A percentile compares a stretch with the other conserved stretches of the same genome.
Evolutionary conservation across 768 basidiomycete species (phyloP).

Genomic region (Auricularia cornea): DNA sequence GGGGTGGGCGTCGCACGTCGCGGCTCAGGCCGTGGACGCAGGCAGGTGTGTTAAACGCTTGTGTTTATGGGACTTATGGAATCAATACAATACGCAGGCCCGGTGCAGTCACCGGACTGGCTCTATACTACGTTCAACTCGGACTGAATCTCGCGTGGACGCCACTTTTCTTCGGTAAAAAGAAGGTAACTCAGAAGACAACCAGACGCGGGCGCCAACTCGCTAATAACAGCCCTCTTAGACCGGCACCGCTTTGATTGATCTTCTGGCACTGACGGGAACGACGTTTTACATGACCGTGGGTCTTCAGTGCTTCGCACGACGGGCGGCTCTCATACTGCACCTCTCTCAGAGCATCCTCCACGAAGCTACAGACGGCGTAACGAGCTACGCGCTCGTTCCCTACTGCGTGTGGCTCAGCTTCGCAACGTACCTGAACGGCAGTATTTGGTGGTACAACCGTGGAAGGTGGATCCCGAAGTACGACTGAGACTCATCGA

Average conservation of each 20-base stretch:
- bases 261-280: slow-evolving; percentile 43
- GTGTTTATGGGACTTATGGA: background rate
- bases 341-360: slow-evolving; percentile 25
- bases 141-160: slow-evolving; percentile 53
- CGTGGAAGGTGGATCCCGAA: slow-evolving; percentile 10
- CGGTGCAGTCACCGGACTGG: slow-evolving; percentile 38
- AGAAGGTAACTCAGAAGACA: slow-evolving; percentile 29
- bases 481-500: background rate
- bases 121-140: slow-evolving; percentile 54
- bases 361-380: slow-evolving; percentile 35
- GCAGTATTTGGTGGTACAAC: slow-evolving; percentile 54
- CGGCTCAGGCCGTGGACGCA: slow-evolving; percentile 44
- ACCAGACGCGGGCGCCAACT: too few species aligned
- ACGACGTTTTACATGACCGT: slow-evolving; percentile 57
- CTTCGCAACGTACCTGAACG: slow-evolving; percentile 62
- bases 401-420: slow-evolving; percentile 62
- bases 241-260: slow-evolving; percentile 46
- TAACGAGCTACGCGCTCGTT: slow-evolving; percentile 48
- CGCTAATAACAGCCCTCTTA: too few species aligned
- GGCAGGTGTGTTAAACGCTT: slow-evolving; percentile 20
- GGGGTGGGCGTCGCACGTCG: slow-evolving; percentile 62
- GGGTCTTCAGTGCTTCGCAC: slow-evolving; percentile 8
- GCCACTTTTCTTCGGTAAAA: slow-evolving; percentile 54
- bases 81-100: slow-evolving; percentile 21
- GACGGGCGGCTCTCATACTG: background rate